phyloP scores from a whole-genome alignment of 2,329 filamentous ascomycete genomes.

The Truncatella angustata region DNA sequence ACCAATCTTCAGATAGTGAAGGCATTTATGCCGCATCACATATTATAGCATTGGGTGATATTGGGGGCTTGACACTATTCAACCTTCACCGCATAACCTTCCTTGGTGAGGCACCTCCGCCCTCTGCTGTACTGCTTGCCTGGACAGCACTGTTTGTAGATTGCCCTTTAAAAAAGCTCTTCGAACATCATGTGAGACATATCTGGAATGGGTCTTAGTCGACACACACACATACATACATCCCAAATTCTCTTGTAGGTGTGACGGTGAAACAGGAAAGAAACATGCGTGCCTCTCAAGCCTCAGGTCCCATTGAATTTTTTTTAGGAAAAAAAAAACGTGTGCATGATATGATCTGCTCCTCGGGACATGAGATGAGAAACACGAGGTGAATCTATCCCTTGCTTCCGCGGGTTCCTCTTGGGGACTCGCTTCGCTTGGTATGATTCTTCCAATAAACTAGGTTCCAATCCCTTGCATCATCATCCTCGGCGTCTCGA shows the following conservation, averaged over 20 bases:
- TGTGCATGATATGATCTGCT: not conserved
- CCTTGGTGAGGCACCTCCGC: not conserved
- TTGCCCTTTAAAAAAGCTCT: too few relatives aligned
- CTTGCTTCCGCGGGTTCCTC: not conserved
- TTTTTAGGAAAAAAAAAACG: too few relatives aligned
- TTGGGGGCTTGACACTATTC: conserved; percentile 4
- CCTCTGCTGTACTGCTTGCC: not conserved
- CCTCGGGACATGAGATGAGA: not conserved
- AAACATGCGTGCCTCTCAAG: not conserved
- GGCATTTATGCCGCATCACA: not conserved
- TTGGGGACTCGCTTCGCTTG: not conserved
- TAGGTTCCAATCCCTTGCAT: conserved; percentile 4
- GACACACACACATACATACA: too few relatives aligned
- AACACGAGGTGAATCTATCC: not conserved
- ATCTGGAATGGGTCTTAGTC: too few relatives aligned
- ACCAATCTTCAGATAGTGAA: not conserved
- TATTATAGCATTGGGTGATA: conserved; percentile 5
- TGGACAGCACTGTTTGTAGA: not conserved
- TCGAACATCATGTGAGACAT: too few relatives aligned
- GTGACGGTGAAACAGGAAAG: not conserved
- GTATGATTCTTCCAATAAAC: not conserved
- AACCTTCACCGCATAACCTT: not conserved
- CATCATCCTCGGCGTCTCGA: conserved; percentile 7
- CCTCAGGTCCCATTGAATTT: not conserved
- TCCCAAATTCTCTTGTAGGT: too few relatives aligned